These are phyloP conservation scores for Mercurialis annua DNA, from an alignment of 345 rosid genomes.

Conservation along the genomic window DNA sequence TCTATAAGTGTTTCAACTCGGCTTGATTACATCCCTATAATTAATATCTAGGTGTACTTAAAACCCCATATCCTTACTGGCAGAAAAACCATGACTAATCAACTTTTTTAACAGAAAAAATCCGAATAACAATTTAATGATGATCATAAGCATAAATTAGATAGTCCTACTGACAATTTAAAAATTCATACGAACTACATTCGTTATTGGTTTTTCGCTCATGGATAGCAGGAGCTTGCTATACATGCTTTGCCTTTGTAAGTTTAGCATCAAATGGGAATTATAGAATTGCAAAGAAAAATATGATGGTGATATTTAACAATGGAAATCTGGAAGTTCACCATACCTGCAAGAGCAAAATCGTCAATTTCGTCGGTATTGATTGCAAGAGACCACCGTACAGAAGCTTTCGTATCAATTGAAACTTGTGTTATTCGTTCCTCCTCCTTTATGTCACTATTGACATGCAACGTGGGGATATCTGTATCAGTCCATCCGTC, in stretches of 20 bases:
- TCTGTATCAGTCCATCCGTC: constrained; percentile 70
- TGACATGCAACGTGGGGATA: constrained; percentile 53
- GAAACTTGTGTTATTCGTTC: constrained; percentile 47
- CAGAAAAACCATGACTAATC: neutral
- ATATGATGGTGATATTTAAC: neutral
- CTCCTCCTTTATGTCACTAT: constrained; percentile 35
- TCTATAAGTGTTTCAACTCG: no score
- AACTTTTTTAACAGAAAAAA: no score
- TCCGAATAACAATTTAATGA: no score
- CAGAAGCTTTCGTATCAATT: constrained; percentile 61
- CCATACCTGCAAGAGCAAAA: constrained; percentile 57
- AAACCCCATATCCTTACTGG: no score
- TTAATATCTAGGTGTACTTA: no score
- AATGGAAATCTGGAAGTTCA: neutral
- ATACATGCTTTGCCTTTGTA: neutral
- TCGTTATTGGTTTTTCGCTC: neutral
- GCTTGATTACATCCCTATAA: no score
- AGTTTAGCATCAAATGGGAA: neutral
- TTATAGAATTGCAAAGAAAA: neutral
- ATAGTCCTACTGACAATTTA: no score
- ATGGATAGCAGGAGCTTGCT: neutral
- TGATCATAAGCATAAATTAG: no score
- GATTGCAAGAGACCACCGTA: constrained; percentile 84
- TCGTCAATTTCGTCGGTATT: constrained; percentile 70
- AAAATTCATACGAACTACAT: no score